Evolutionary conservation across 495 filamentous ascomycete genomes (phyloP).

Genomic region (Aspergillus sclerotiicarbonarius): DNA sequence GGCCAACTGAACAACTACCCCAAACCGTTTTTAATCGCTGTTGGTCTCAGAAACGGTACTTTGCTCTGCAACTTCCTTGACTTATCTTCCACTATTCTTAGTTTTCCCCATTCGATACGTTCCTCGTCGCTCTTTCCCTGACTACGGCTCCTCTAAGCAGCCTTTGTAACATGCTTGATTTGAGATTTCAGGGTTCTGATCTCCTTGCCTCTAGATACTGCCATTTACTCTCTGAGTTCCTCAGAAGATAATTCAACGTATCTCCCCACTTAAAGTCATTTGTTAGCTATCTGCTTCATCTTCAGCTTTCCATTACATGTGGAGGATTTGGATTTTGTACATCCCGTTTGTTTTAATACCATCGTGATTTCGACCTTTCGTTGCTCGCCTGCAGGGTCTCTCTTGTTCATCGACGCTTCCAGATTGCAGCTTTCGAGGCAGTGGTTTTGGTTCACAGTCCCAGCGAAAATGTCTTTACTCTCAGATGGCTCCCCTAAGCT

Average conservation of each 20-base stretch:
- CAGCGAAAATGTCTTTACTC: slow-evolving; percentile 29
- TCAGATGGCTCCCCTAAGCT: slow-evolving; percentile 23
- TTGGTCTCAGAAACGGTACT: neutral
- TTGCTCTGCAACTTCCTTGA: neutral
- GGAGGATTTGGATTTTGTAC: slow-evolving; percentile 27
- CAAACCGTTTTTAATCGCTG: neutral
- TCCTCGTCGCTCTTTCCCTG: neutral
- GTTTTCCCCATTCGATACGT: neutral
- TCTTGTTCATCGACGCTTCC: slow-evolving; percentile 8
- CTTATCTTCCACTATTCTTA: neutral
- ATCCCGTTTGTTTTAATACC: slow-evolving; percentile 15
- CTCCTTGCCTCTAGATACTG: slow-evolving; percentile 24
- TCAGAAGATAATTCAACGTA: slow-evolving; percentile 3
- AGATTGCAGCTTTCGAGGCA: slow-evolving; percentile 6
- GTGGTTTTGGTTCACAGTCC: slow-evolving; percentile 2
- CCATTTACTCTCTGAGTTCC: slow-evolving; percentile 20
- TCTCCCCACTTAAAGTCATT: slow-evolving; percentile 18
- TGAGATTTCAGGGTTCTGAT: slow-evolving; percentile 3
- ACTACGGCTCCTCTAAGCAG: neutral
- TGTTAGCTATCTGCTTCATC: slow-evolving; percentile 20
- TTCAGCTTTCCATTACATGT: slow-evolving; percentile 26
- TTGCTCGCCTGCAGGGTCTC: neutral
- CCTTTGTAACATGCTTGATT: too few relatives aligned
- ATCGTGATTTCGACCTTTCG: slow-evolving; percentile 11
- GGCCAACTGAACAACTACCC: neutral